phyloP scores from a whole-genome alignment of 2,329 filamentous ascomycete genomes.

The Davidsoniella eucalypti region DNA sequence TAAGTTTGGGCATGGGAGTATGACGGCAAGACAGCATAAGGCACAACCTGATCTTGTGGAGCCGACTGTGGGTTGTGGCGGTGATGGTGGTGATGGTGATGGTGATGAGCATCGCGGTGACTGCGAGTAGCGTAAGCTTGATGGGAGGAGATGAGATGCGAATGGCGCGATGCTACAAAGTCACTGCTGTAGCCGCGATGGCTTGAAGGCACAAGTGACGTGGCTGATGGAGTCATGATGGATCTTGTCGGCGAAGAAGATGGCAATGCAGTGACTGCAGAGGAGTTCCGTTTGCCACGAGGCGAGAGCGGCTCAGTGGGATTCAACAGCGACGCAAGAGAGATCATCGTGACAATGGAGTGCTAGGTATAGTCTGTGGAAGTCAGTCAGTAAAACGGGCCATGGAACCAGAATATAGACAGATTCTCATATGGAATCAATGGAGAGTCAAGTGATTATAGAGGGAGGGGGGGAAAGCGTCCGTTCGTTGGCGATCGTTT shows the following conservation, averaged over 20 bases:
- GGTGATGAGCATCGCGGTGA: too few relatives aligned
- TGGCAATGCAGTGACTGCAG: neutral
- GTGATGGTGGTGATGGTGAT: neutral
- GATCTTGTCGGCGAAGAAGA: neutral
- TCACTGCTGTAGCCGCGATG: too few relatives aligned
- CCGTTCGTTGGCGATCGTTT: neutral
- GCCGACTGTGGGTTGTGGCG: neutral
- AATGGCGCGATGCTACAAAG: neutral
- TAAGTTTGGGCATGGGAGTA: too few relatives aligned
- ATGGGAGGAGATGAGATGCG: neutral
- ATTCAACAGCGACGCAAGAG: conserved; percentile 50
- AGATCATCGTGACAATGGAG: conserved; percentile 32
- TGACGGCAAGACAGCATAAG: too few relatives aligned
- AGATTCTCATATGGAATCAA: too few relatives aligned
- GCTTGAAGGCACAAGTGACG: too few relatives aligned
- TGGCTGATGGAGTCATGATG: neutral
- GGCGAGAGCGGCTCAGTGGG: conserved; percentile 32
- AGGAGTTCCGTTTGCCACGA: conserved; percentile 11
- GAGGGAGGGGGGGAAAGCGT: neutral
- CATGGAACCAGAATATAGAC: too few relatives aligned
- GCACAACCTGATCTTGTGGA: too few relatives aligned
- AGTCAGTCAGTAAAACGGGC: too few relatives aligned
- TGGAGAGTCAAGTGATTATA: neutral
- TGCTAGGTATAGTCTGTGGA: too few relatives aligned
- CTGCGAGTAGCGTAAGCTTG: neutral